These are phyloP conservation scores for Madurella fahalii DNA, from an alignment of 2,329 filamentous ascomycete genomes.

Conservation along the genomic window DNA sequence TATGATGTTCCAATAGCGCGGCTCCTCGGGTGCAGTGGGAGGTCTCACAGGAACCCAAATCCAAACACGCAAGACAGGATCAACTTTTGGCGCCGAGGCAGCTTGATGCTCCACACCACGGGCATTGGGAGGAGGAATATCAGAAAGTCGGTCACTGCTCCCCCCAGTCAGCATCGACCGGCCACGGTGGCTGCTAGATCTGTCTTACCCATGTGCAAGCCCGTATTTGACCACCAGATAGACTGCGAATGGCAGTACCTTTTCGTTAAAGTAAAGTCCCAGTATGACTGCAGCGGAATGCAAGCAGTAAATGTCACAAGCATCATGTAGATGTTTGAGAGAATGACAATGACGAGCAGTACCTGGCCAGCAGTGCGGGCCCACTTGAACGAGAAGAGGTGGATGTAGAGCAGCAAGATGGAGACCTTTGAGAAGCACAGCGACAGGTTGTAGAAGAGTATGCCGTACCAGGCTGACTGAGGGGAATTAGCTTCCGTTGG, in stretches of 20 bases:
- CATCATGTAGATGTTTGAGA: constrained; percentile 26
- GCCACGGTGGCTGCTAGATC: not conserved
- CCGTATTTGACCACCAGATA: constrained; percentile 24
- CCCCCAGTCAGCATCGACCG: not conserved
- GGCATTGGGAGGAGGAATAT: constrained; percentile 41
- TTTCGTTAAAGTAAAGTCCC: constrained; percentile 23
- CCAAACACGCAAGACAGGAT: constrained; percentile 18
- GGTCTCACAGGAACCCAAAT: constrained; percentile 16
- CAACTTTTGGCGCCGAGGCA: constrained; percentile 16
- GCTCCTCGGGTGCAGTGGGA: not conserved
- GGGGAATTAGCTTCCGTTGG: not conserved
- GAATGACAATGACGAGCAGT: constrained; percentile 25
- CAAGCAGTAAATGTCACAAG: constrained; percentile 28
- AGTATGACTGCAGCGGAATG: constrained; percentile 29
- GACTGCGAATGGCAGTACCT: constrained; percentile 22
- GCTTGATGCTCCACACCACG: constrained; percentile 16
- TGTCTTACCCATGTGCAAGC: constrained; percentile 23
- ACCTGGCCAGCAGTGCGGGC: constrained; percentile 29
- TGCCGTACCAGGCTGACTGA: constrained; percentile 27
- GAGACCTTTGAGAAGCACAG: constrained; percentile 29
- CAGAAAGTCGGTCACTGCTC: constrained; percentile 31
- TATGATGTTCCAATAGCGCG: not conserved
- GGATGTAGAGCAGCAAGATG: constrained; percentile 30
- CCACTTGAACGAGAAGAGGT: constrained; percentile 29
- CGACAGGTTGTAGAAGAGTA: constrained; percentile 28